Conservation (phyloP, 306 rosid species). For the Crotalaria pallida region DNA sequence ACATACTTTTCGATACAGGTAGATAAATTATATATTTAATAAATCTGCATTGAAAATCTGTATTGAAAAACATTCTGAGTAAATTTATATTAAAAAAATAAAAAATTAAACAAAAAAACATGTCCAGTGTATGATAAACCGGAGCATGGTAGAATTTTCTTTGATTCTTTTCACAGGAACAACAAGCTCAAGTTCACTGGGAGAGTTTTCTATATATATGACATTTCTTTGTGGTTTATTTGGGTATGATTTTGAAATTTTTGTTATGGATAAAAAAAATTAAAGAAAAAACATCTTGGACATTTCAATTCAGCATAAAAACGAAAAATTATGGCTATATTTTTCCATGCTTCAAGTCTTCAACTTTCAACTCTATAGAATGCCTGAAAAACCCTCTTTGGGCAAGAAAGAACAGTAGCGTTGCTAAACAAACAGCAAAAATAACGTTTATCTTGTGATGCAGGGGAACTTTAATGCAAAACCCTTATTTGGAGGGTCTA, state of each 20-base stretch:
- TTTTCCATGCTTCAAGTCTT: too few relatives aligned
- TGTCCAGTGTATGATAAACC: too few relatives aligned
- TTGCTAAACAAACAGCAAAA: background rate
- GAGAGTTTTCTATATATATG: slow-evolving; percentile 30
- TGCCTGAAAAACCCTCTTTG: background rate
- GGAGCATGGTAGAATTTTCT: too few relatives aligned
- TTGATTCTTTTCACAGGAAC: slow-evolving; percentile 28
- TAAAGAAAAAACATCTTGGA: too few relatives aligned
- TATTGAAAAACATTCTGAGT: too few relatives aligned
- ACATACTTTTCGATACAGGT: too few relatives aligned
- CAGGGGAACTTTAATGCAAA: background rate
- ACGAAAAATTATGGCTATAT: background rate
- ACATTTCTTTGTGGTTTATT: slow-evolving; percentile 45
- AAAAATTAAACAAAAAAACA: too few relatives aligned
- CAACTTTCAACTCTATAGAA: background rate
- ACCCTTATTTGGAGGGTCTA: background rate
- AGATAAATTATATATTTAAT: too few relatives aligned
- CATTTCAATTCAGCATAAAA: background rate
- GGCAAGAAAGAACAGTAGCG: background rate
- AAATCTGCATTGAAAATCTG: too few relatives aligned
- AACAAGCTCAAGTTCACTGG: slow-evolving; percentile 40
- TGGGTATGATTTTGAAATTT: slow-evolving; percentile 32
- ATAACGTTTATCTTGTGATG: background rate
- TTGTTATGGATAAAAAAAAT: too few relatives aligned
- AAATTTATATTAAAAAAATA: too few relatives aligned